Percentiles rank a stretch among this genome's conserved stretches.
These are phyloP conservation scores for Gelatoporia subvermispora DNA, from an alignment of 768 basidiomycete species.

Conservation along the genomic window DNA sequence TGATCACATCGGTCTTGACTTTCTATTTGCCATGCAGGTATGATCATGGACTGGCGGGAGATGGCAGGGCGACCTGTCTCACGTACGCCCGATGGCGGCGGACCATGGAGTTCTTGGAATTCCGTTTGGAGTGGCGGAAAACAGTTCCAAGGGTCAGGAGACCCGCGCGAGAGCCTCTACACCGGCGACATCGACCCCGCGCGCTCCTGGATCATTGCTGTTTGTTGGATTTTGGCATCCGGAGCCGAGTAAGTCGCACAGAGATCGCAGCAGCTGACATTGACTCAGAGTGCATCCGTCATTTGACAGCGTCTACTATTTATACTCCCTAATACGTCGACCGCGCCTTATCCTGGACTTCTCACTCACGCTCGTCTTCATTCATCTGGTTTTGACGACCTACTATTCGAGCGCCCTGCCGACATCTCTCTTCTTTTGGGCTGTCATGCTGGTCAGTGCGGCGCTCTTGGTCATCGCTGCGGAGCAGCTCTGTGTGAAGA, in stretches of 20 bases:
- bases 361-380: constrained; percentile 83
- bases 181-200: constrained; percentile 69
- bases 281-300: not conserved
- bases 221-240: constrained; percentile 81
- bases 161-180: constrained; percentile 49
- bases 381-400: constrained; percentile 89
- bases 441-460: constrained; percentile 66
- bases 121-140: constrained; percentile 81
- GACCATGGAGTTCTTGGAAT: constrained; percentile 60
- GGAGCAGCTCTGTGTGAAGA: constrained; percentile 86
- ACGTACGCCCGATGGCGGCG: constrained; percentile 55
- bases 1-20: not conserved
- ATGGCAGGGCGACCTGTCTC: constrained; percentile 85
- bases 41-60: constrained; percentile 98
- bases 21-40: constrained; percentile 38
- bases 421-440: constrained; percentile 91
- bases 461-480: constrained; percentile 73
- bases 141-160: constrained; percentile 55
- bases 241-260: constrained; percentile 72
- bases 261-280: constrained; percentile 1
- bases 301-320: constrained; percentile 58
- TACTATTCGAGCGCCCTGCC: constrained; percentile 84
- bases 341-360: constrained; percentile 96
- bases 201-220: constrained; percentile 87
- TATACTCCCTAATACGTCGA: constrained; percentile 83